Percentiles rank a stretch among this genome's conserved stretches.
Conservation (phyloP, 2,329 filamentous ascomycete genomes). For the Paecilomyces formosus region DNA sequence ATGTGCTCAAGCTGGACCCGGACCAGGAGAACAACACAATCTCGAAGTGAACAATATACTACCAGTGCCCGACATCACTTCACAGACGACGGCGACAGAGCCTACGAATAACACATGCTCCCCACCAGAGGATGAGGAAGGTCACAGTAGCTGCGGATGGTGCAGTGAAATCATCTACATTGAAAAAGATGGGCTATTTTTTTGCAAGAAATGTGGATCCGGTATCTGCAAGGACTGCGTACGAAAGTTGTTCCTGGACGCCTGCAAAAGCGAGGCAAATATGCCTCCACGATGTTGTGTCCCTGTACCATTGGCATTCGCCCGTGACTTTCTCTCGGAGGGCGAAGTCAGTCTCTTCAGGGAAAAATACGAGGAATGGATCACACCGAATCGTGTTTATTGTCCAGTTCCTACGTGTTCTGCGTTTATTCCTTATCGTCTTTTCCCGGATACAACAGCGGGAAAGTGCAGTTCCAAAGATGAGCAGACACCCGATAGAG, state of each 20-base stretch:
- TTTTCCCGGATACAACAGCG: conserved; percentile 11
- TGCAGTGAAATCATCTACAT: not conserved
- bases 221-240: conserved; percentile 7
- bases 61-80: not conserved
- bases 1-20: not conserved
- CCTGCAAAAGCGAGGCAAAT: conserved; percentile 28
- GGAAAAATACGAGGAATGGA: conserved; percentile 42
- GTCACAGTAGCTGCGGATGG: not conserved
- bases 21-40: not conserved
- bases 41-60: not conserved
- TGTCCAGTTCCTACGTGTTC: conserved; percentile 44
- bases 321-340: conserved; percentile 24
- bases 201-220: conserved; percentile 1
- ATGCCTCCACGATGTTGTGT: conserved; percentile 43
- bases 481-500: not conserved
- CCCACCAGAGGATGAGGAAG: not conserved
- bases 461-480: not conserved
- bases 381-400: conserved; percentile 39
- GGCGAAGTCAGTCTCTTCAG: conserved; percentile 32
- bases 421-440: conserved; percentile 36
- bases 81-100: not conserved
- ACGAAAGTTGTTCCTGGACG: conserved; percentile 31
- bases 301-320: conserved; percentile 36
- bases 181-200: not conserved
- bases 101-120: not conserved